A percentile compares a stretch with the other conserved stretches of the same genome.
Evolutionary conservation across 2,329 filamentous ascomycete genomes (phyloP).

Genomic region (Arthrinium phaeospermum): DNA sequence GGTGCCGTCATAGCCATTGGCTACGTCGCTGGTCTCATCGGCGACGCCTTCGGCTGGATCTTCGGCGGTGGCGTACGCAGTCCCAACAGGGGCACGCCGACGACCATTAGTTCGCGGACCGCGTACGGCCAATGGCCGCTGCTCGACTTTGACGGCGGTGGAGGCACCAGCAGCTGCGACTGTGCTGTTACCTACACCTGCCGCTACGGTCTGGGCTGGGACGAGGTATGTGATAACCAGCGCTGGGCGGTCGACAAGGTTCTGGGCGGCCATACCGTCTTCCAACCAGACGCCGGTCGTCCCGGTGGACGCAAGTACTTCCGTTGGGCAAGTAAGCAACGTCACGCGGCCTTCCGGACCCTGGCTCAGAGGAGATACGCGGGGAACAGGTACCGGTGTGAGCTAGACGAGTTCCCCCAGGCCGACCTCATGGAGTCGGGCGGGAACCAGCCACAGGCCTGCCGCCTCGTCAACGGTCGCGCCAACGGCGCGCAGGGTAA

Average conservation of each 20-base stretch:
- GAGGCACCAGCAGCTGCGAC: conserved; percentile 21
- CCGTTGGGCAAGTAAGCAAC: too few species aligned
- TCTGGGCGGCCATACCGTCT: too few species aligned
- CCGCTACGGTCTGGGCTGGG: conserved; percentile 27
- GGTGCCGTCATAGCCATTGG: conserved; percentile 17
- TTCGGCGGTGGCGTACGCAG: conserved; percentile 1
- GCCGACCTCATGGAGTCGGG: too few species aligned
- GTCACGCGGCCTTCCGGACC: too few species aligned
- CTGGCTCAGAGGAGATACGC: too few species aligned
- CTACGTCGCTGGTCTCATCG: background rate
- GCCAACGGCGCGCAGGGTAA: too few species aligned
- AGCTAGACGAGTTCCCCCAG: too few species aligned
- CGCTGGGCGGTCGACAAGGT: conserved; percentile 26
- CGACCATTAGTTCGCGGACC: conserved; percentile 11
- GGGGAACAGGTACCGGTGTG: too few species aligned
- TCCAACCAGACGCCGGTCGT: too few species aligned
- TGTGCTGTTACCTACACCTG: conserved; percentile 30
- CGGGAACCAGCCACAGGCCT: too few species aligned
- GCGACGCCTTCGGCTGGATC: conserved; percentile 8
- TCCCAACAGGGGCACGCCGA: conserved; percentile 18
- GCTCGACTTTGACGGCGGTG: conserved; percentile 15
- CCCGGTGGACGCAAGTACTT: too few species aligned
- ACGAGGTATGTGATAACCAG: conserved; percentile 30
- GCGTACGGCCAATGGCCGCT: conserved; percentile 20
- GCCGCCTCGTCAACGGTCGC: too few species aligned